These are phyloP conservation scores for Nemania sp. DNA, from an alignment of 2,329 filamentous ascomycete genomes.

Conservation along the genomic window DNA sequence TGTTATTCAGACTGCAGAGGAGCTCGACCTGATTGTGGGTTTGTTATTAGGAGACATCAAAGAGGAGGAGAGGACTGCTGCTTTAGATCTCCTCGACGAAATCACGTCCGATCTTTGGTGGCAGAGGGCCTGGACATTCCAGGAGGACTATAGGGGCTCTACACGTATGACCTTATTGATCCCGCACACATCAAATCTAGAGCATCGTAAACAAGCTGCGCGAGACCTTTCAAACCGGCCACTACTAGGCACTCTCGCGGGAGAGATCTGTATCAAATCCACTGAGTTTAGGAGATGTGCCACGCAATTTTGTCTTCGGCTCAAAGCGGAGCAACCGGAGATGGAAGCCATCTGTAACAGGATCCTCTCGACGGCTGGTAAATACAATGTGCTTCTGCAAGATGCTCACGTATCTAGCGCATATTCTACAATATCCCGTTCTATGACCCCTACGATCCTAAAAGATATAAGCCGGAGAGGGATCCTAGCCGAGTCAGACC, in stretches of 20 bases:
- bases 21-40: slow-evolving; percentile 45
- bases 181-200: slow-evolving; percentile 44
- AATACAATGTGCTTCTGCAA: slow-evolving; percentile 49
- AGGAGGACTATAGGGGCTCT: slow-evolving; percentile 49
- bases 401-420: slow-evolving; percentile 35
- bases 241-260: slow-evolving; percentile 42
- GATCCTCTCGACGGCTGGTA: slow-evolving; percentile 44
- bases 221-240: slow-evolving; percentile 32
- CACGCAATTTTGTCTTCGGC: slow-evolving; percentile 47
- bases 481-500: slow-evolving; percentile 46
- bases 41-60: slow-evolving; percentile 42
- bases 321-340: slow-evolving; percentile 40
- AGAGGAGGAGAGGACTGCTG: slow-evolving; percentile 40
- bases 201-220: slow-evolving; percentile 42
- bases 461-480: slow-evolving; percentile 45
- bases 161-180: slow-evolving; percentile 48
- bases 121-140: slow-evolving; percentile 50
- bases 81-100: slow-evolving; percentile 43
- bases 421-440: slow-evolving; percentile 42
- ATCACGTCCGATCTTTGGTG: slow-evolving; percentile 49
- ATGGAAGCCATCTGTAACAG: slow-evolving; percentile 42
- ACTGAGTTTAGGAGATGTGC: slow-evolving; percentile 43
- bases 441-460: slow-evolving; percentile 49
- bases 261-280: slow-evolving; percentile 48
- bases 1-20: slow-evolving; percentile 41